Base-by-base conservation (phyloP, 2,329 filamentous ascomycete species). In the Ophiostoma himal-ulmi region DNA sequence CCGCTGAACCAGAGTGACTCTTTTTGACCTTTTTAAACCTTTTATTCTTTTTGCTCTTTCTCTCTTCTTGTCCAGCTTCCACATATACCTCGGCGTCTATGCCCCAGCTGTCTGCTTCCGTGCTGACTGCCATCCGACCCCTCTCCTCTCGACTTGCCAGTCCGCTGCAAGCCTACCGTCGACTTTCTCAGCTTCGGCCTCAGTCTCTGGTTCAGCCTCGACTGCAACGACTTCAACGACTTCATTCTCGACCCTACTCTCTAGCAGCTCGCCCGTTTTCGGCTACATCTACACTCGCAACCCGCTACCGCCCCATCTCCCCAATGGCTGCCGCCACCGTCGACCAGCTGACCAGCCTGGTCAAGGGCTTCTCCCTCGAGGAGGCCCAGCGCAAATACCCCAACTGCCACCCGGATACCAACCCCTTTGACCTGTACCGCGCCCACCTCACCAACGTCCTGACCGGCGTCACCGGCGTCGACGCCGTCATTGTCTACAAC, bases 361-460 rank as follows among this genome's bases (percentile, higher is more conserved):
- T 80, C 74, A 75, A 77, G 69, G 78, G 77, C 74, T 76, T 82
- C 68, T 71, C 76, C 70, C 76, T 82, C 68, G 76, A 76, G 68
- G 77, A 78, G 68, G 75, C 80, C 72, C 73, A 78, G 66, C 77
- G 80, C 68, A 78, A 77, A 71, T 89, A 83, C 77, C 84, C 87
- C 54, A 83, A 83, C 77, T 87, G 84, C 75, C 83, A 89, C 77
- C 91, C 91, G 70, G 84, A 89, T 39, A 81, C 86, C 75, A 95
- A 95, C 81, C 89, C 91, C 4, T 83, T 91, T 76, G 92, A 95
- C 76, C 84, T 94, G 72, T 96, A 93, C 83, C 86, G 92, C 72
- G 87, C 88, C 52, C 90, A 94, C 78, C 86, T 96, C 73, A 89
- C 91, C 73, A 83, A 89, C 60, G 82, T 91, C 67, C 81, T 96